Conservation (phyloP, 345 rosid species). For the Aquilaria yunnanensis region DNA sequence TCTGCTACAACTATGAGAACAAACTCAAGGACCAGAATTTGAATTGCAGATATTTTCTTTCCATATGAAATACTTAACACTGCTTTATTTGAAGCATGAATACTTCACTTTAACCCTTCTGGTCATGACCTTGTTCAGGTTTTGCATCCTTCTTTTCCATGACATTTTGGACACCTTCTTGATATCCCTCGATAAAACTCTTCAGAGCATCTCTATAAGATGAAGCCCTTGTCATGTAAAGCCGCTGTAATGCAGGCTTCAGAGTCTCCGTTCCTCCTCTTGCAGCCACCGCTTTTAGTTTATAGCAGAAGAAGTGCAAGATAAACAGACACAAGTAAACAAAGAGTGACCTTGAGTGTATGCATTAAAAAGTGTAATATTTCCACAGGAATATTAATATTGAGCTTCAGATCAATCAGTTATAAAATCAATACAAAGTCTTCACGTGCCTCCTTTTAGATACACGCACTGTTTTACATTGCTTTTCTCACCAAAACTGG, state of each 20-base stretch:
- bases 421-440: too few relatives aligned
- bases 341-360: neutral
- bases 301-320: neutral
- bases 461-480: too few relatives aligned
- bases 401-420: too few relatives aligned
- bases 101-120: neutral
- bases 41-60: too few relatives aligned
- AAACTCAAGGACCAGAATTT: too few relatives aligned
- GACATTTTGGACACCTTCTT: conserved; percentile 15
- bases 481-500: too few relatives aligned
- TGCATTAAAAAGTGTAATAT: neutral
- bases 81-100: neutral
- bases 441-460: too few relatives aligned
- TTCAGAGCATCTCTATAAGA: conserved; percentile 73
- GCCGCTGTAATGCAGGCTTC: conserved; percentile 80
- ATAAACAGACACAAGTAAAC: neutral
- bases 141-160: conserved; percentile 17
- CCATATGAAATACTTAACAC: conserved; percentile 3
- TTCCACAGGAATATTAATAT: neutral
- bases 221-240: conserved; percentile 88
- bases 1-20: too few relatives aligned
- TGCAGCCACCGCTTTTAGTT: conserved; percentile 70
- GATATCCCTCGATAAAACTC: conserved; percentile 17
- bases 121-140: conserved; percentile 5
- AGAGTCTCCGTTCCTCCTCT: conserved; percentile 92